A percentile compares a stretch with the other conserved stretches of the same genome.
phyloP scores from a whole-genome alignment of 148 eudicot species.

The Camellia granthamiana region DNA sequence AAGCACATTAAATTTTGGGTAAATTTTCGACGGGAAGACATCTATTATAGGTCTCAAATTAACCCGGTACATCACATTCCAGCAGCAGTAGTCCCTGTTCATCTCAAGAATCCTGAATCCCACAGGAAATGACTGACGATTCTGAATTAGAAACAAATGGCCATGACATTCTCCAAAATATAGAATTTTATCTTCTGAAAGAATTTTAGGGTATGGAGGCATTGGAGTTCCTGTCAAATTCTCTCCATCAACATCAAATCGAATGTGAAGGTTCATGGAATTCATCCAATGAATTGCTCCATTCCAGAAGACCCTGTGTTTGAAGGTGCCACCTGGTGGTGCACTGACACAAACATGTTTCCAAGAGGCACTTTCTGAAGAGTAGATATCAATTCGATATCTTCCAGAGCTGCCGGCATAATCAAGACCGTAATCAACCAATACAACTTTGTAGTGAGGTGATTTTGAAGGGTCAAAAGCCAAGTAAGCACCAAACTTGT shows the following conservation, averaged over 20 bases:
- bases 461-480: neutral
- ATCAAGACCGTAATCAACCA: neutral
- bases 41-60: too few relatives aligned
- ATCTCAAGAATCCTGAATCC: too few relatives aligned
- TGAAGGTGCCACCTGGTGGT: neutral
- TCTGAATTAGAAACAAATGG: neutral
- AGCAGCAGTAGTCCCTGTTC: too few relatives aligned
- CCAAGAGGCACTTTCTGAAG: neutral
- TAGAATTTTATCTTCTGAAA: neutral
- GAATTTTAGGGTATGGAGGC: neutral
- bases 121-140: too few relatives aligned
- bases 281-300: neutral
- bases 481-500: neutral
- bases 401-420: too few relatives aligned
- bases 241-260: neutral
- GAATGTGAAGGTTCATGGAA: neutral
- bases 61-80: too few relatives aligned
- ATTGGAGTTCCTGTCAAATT: neutral
- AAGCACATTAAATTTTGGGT: too few relatives aligned
- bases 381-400: neutral
- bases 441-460: neutral
- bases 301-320: neutral
- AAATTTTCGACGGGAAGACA: too few relatives aligned
- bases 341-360: neutral
- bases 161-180: neutral